Evolutionary conservation across 257 asterid species (phyloP), one percentile per base, ranked within the genome.

Genomic region (Scutellaria baicalensis): DNA sequence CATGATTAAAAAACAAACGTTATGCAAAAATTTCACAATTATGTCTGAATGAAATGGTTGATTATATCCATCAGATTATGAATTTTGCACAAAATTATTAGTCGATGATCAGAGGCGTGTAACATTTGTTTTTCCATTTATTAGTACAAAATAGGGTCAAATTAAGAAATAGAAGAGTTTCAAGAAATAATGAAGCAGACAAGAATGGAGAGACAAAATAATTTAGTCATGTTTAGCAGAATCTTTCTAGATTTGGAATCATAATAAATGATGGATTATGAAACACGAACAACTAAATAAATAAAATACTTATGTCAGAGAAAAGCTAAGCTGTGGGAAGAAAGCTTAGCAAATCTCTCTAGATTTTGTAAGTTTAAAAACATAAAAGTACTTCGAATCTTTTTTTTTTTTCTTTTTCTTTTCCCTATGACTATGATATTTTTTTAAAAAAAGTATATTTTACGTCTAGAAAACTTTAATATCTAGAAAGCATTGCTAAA

Each of bases 131-230:
- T 2, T 2, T 27, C 33, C 33, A 27, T 2, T 27, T 27, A 27
- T 27, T 27, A 27, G 2, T 27, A 27, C 33, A 27, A 27, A n/a
- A n/a, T 27, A n/a, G 33, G 33, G 33, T 27, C 11, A 57, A 57
- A 18, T 9, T 1, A 9, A 33, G 36, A 23, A 57, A 27, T 44
- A 7, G 38, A 48, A 21, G 20, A 39, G 2, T 10, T 17, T 14
- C 3, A 8, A 16, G 57, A 64, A 45, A 18, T 40, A 39, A 9
- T 42, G 6, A 14, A 6, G 31, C 48, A 62, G 40, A 54, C 50
- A 17, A 54, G 56, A 72, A 63, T 72, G 59, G 43, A 21, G 57
- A 54, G 77, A 42, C 66, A 63, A 63, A 72, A 3, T 0, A 13
- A 21, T 31, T 17, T 44, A n/a, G 43, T 64, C 56, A 23, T 9